phyloP scores from a whole-genome alignment of 345 rosid species.

The Melaleuca alternifolia region DNA sequence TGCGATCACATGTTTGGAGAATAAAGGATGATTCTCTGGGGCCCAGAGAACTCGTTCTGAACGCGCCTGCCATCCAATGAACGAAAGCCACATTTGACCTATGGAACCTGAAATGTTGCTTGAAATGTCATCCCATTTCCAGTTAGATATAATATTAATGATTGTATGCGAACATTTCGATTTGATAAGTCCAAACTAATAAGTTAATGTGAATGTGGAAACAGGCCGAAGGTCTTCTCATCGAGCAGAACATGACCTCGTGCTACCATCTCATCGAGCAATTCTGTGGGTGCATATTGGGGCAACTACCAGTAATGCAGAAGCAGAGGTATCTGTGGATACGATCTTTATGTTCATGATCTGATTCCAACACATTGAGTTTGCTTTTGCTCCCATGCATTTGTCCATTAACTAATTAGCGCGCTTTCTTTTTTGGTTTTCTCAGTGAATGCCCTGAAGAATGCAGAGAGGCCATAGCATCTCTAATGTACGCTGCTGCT shows the following conservation, averaged over 20 bases:
- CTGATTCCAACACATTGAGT: background rate
- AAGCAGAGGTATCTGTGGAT: slow-evolving; percentile 41
- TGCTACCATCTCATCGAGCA: slow-evolving; percentile 52
- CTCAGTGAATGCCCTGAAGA: slow-evolving; percentile 78
- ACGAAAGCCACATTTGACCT: background rate
- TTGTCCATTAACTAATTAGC: background rate
- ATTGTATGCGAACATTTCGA: background rate
- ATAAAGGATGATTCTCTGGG: background rate
- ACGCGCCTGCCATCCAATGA: background rate
- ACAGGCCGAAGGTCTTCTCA: slow-evolving; percentile 73
- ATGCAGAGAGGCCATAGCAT: slow-evolving; percentile 63
- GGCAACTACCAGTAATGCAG: slow-evolving; percentile 41
- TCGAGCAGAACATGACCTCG: slow-evolving; percentile 46
- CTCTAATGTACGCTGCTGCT: slow-evolving; percentile 79
- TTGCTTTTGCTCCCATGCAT: background rate
- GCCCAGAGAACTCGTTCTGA: background rate
- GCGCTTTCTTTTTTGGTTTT: background rate
- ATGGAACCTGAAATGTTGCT: background rate
- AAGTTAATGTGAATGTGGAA: background rate
- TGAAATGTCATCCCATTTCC: background rate
- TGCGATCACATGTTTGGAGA: background rate
- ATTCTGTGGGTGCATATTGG: slow-evolving; percentile 31
- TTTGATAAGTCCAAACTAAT: background rate
- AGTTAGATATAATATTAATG: background rate
- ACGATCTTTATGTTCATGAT: background rate